These are phyloP conservation scores for Leishmania martiniquensis DNA, from an alignment of 208 protist genomes.

Conservation along the genomic window DNA sequence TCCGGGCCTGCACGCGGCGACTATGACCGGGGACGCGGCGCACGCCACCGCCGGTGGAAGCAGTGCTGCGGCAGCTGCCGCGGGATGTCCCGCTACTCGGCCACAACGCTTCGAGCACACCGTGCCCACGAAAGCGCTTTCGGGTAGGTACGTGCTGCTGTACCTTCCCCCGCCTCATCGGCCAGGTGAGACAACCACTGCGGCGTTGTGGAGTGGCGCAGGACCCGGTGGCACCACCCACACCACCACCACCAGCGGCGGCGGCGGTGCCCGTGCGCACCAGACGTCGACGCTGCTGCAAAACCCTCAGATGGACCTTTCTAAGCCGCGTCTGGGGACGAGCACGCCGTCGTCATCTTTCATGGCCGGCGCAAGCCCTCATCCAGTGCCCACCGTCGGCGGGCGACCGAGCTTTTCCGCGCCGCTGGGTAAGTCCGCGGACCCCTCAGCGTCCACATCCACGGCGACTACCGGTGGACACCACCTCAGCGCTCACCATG, in stretches of 20 bases:
- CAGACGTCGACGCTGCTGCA: background rate
- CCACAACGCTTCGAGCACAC: constrained; percentile 39
- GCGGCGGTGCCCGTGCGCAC: background rate
- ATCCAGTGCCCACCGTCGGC: constrained; percentile 6
- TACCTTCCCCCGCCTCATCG: constrained; percentile 46
- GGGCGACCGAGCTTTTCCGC: constrained; percentile 14
- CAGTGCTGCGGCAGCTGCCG: background rate
- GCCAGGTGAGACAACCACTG: constrained; percentile 3
- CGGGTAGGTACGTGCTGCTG: constrained; percentile 73
- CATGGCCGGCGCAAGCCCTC: constrained; percentile 10
- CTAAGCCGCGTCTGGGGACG: constrained; percentile 18
- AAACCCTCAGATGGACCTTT: constrained; percentile 11
- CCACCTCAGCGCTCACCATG: constrained; percentile 4
- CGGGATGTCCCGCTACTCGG: background rate
- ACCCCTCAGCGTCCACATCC: background rate
- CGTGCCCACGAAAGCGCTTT: constrained; percentile 48
- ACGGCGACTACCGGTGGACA: constrained; percentile 4
- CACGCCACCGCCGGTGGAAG: background rate
- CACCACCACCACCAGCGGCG: background rate
- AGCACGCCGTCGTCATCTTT: constrained; percentile 6
- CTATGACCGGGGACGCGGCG: background rate
- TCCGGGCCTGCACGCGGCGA: constrained; percentile 9
- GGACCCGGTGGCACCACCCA: background rate
- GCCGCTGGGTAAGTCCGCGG: constrained; percentile 12
- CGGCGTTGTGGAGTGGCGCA: constrained; percentile 18